Percentiles rank a stretch among this genome's conserved stretches.
These are phyloP conservation scores for Sordariomycetes sp. DNA, from an alignment of 2,329 filamentous ascomycete genomes.

Conservation along the genomic window DNA sequence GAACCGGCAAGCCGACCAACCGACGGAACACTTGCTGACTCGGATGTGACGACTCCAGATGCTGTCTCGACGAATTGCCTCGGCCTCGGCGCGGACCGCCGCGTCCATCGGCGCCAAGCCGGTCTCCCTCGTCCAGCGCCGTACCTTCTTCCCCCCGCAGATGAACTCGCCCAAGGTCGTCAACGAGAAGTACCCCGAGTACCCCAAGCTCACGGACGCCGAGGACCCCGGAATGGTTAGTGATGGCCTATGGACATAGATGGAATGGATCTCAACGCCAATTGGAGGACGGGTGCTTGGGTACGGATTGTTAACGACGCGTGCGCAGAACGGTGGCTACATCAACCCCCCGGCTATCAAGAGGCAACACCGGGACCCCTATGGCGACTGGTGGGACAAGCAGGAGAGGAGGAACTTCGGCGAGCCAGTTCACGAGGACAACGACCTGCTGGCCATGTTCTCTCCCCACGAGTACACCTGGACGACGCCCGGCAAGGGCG, in stretches of 20 bases:
- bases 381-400: constrained; percentile 93
- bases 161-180: constrained; percentile 30
- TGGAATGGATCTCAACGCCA: constrained; percentile 11
- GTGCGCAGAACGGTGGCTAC: constrained; percentile 64
- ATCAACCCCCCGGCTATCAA: constrained; percentile 69
- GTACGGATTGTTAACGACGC: background rate
- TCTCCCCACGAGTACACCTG: constrained; percentile 83
- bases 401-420: constrained; percentile 96
- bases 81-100: constrained; percentile 20
- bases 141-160: constrained; percentile 39
- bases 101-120: constrained; percentile 11
- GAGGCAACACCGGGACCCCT: constrained; percentile 83
- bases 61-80: constrained; percentile 45
- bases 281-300: constrained; percentile 3
- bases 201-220: constrained; percentile 35
- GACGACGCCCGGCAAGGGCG: constrained; percentile 54
- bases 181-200: constrained; percentile 39
- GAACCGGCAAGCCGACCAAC: background rate
- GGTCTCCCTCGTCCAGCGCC: constrained; percentile 40
- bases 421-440: constrained; percentile 92
- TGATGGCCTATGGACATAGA: constrained; percentile 7
- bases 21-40: background rate
- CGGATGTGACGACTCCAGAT: constrained; percentile 28
- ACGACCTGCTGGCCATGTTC: constrained; percentile 85
- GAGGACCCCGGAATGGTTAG: constrained; percentile 56